Evolutionary conservation across 169 alveolate species (phyloP).

Genomic region (Babesia caballi): DNA sequence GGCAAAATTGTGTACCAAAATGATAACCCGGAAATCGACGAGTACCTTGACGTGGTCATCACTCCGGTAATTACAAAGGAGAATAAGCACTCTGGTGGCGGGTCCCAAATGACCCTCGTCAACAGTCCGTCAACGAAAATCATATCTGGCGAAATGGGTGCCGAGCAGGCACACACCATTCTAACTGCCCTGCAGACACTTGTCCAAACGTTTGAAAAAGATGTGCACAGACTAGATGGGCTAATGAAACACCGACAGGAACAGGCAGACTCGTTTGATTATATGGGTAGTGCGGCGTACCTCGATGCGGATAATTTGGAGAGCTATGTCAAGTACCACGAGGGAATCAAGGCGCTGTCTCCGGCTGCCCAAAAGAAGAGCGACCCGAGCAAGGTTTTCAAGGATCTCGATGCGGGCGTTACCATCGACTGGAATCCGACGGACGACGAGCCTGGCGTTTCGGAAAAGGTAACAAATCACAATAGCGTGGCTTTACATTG

Average conservation of each 20-base stretch:
- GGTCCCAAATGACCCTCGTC: slow-evolving; percentile 22
- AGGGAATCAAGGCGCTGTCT: background rate
- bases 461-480: slow-evolving; percentile 13
- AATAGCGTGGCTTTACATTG: background rate
- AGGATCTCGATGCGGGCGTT: slow-evolving; percentile 23
- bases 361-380: background rate
- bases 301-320: slow-evolving; percentile 28
- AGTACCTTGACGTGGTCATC: slow-evolving; percentile 35
- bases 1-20: slow-evolving; percentile 29
- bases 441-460: slow-evolving; percentile 7
- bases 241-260: slow-evolving; percentile 18
- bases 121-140: slow-evolving; percentile 44
- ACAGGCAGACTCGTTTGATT: slow-evolving; percentile 2
- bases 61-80: slow-evolving; percentile 14
- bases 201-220: slow-evolving; percentile 21
- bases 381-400: slow-evolving; percentile 6
- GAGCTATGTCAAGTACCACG: slow-evolving; percentile 48
- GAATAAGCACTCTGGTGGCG: slow-evolving; percentile 6
- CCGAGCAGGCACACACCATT: background rate
- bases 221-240: slow-evolving; percentile 26
- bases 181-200: slow-evolving; percentile 24
- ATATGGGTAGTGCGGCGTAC: slow-evolving; percentile 42
- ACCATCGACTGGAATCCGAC: slow-evolving; percentile 34
- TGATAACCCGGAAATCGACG: slow-evolving; percentile 5
- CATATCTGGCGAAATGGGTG: slow-evolving; percentile 29